Base-by-base conservation (phyloP, 2,329 filamentous ascomycete genomes). In the Taxawa tesnikishii region DNA sequence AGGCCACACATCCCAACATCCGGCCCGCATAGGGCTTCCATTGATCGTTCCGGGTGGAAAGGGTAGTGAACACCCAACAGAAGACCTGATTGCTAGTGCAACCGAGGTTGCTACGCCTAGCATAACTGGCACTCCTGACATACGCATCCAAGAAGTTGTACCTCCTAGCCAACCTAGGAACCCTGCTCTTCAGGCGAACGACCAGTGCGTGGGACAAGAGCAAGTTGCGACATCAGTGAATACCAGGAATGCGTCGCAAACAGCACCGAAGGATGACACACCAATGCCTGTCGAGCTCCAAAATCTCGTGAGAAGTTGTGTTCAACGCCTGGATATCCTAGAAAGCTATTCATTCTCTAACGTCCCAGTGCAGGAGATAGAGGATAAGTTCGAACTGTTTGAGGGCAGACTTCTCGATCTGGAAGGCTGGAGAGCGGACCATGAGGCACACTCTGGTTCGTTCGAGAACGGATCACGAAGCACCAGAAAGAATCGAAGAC, bases 271-370 rank as follows among this genome's bases (percentile, higher is more conserved):
- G 3, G 25, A 15, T 8, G 31, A 31, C 9, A 8, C 15, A n/a
- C 17, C 26, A 15, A 6, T 26, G 6, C 28, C 30, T 4, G 15
- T 17, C 13, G 52, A 55, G 16, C 39, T 55, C 34, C 60, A 68
- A 36, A 65, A 68, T 12, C 70, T 84, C 37, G 39, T 54, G 7
- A 44, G 44, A 15, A 44, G 47, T 25, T 50, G 47, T 23, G 73
- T 73, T 23, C 64, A 70, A 32, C 74, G 82, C 2, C 53, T 88
- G 9, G 76, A 82, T 29, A 60, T 64, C 34, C 62, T 87, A 5
- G 82, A 88, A 53, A 81, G 68, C 31, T 62, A 70, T 2, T 84
- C 79, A 0, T 82, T 84, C 45, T 73, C 73, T 15, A 65, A 71
- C 26, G 63, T 67, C 12, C 67, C 68, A n/a, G 68, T 79, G 29